Evolutionary conservation across 2,329 filamentous ascomycete genomes (phyloP), one percentile per base, ranked within the genome.

Genomic region (Moelleriella libera): DNA sequence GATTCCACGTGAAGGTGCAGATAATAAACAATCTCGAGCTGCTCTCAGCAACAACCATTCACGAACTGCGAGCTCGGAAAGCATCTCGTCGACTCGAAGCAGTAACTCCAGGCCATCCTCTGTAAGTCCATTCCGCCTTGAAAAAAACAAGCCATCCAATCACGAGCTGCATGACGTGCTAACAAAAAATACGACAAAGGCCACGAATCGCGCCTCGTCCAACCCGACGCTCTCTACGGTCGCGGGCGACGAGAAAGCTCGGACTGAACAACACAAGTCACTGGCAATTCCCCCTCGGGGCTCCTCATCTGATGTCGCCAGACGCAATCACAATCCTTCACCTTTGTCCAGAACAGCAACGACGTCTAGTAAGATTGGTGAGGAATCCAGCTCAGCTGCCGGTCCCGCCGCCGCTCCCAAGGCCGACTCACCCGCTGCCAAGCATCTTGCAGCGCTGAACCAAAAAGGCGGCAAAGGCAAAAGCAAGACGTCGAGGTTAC

Each of bases 391-490:
- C 44, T 63, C 66, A 48, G 54, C 65, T 41, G 49, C 63, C 61
- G 53, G 57, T n/a, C n/a, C n/a, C 58, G 52, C 57, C 55, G 48
- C 64, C 61, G 52, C 58, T 57, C 51, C 57, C 55, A 68, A 68
- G 47, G 49, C 63, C 41, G 68, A 70, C 50, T 89, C 85, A 55
- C 80, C 85, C 44, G 90, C 90, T 21, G 83, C 85, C 11, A 83
- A 88, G 63, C 88, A 94, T 49, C 75, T 97, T 40, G 81, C 85
- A 43, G 88, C 89, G n/a, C 74, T 97, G 48, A 90, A 83, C 51
- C 85, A 90, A 54, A 90, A 85, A 60, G 86, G 87, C 47, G 71
- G 71, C 30, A 85, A 79, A 60, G 76, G 82, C 53, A 88, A 88
- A 61, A 88, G 82, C 67, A 96, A 96, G 67, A 86, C 84, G 2